Base-by-base conservation (phyloP, 306 rosid genomes). In the Myrica gale region DNA sequence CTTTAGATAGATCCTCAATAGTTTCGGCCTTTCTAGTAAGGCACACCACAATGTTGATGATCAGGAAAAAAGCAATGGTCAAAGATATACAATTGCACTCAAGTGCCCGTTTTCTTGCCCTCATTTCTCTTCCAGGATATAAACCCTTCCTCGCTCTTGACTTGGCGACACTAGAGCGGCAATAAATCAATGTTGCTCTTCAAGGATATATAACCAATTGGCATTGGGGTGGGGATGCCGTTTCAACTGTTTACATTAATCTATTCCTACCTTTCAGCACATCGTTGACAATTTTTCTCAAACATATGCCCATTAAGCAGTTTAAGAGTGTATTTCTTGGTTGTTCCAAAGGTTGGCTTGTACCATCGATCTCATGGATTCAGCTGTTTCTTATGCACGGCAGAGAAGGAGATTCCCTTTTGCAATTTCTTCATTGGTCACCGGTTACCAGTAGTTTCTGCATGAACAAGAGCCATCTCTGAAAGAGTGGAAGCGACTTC, bases 401-500 rank as follows among this genome's bases (percentile, higher is more conserved):
- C 6, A 12, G 9, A 0, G 13, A 10, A 63, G 46, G 47, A 3
- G 5, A 41, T 39, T 37, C 7, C 23, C 23, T 16, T 39, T 19
- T 7, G 46, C 21, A 39, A 63, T 37, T 16, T 4, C 19, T 62
- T 62, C n/a, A 19, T 55, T 32, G 9, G 11, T 9, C 5, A 41
- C 17, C 48, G 47, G 55, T 87, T 83, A 91, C 97, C 97, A 93
- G 81, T 85, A 91, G 70, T 93, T 97, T 83, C 75, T 80, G 77
- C 98, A 89, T 61, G 98, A 93, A 78, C 98, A 91, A 56, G 80
- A 68, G 56, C 96, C 97, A 68, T 80, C 81, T 81, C 44, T 75
- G 82, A 93, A 91, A 8, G 84, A 88, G 82, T 93, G 98, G 88
- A 91, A 91, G 76, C 96, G 96, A 78, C 92, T 89, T 85, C 96